phyloP scores from a whole-genome alignment of 306 rosid genomes.

The Purshia tridentata region DNA sequence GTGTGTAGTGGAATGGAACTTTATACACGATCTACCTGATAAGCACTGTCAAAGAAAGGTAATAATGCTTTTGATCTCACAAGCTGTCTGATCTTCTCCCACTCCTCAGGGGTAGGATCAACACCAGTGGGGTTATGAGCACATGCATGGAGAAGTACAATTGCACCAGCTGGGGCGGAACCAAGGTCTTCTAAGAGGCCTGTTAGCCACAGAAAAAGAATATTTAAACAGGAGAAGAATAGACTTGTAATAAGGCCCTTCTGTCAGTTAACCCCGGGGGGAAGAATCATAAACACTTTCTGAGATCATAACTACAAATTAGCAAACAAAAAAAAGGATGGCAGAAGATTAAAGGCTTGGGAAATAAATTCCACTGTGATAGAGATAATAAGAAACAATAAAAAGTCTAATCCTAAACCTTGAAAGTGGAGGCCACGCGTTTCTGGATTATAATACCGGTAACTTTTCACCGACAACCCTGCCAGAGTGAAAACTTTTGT shows the following conservation, averaged over 20 bases:
- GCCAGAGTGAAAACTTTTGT: conserved; percentile 73
- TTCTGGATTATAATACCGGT: conserved; percentile 92
- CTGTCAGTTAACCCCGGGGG: neutral
- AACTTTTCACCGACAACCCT: conserved; percentile 75
- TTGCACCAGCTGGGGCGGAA: conserved; percentile 88
- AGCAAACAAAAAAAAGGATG: neutral
- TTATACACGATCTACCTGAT: conserved; percentile 57
- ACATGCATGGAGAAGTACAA: conserved; percentile 91
- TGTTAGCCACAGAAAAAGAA: conserved; percentile 33
- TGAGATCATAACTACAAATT: neutral
- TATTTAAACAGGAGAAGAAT: conserved; percentile 13
- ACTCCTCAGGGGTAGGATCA: conserved; percentile 93
- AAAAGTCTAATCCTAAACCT: conserved; percentile 46
- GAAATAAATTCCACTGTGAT: neutral
- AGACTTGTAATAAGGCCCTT: neutral
- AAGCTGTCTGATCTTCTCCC: conserved; percentile 94
- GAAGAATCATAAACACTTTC: neutral
- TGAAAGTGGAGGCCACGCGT: conserved; percentile 90
- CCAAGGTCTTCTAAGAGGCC: conserved; percentile 93
- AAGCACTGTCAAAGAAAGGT: conserved; percentile 99
- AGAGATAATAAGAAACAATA: neutral
- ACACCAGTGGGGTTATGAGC: conserved; percentile 99
- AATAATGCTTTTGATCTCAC: conserved; percentile 72
- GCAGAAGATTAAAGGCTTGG: neutral
- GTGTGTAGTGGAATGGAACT: neutral